These are phyloP conservation scores for Leccinum olivaceopallidum DNA, from an alignment of 768 basidiomycete species.

Conservation along the genomic window DNA sequence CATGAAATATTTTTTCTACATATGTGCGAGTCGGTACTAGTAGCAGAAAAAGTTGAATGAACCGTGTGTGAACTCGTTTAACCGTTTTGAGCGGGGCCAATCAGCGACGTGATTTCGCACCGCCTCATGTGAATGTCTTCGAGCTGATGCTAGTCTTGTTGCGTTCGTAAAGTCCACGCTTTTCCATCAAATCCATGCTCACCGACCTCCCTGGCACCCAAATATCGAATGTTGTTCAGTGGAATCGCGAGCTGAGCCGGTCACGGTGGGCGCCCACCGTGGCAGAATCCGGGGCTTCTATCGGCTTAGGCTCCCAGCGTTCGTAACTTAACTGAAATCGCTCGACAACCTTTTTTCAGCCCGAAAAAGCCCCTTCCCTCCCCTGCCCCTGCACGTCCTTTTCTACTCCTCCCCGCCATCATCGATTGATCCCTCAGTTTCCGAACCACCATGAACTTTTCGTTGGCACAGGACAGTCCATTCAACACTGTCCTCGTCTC, in stretches of 20 bases:
- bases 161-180: too few species aligned
- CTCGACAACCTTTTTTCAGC: slow-evolving; percentile 10
- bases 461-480: slow-evolving; percentile 32
- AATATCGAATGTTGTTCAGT: background rate
- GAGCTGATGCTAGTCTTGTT: too few species aligned
- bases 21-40: too few species aligned
- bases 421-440: background rate
- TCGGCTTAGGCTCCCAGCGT: slow-evolving; percentile 27
- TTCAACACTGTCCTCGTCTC: slow-evolving; percentile 34
- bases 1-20: too few species aligned
- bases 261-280: slow-evolving; percentile 30
- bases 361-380: slow-evolving; percentile 11
- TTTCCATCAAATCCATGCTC: too few species aligned
- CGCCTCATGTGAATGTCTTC: too few species aligned
- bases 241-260: slow-evolving; percentile 9
- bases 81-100: too few species aligned
- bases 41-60: too few species aligned
- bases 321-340: slow-evolving; percentile 14
- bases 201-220: slow-evolving; percentile 5
- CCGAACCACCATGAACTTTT: slow-evolving; percentile 31
- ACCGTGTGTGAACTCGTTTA: too few species aligned
- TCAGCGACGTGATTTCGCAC: too few species aligned
- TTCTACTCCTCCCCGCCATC: background rate
- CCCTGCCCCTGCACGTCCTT: background rate
- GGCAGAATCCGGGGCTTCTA: slow-evolving; percentile 35